Base-by-base conservation (phyloP, 2,329 filamentous ascomycete species). In the Sclerotinia glacialis region DNA sequence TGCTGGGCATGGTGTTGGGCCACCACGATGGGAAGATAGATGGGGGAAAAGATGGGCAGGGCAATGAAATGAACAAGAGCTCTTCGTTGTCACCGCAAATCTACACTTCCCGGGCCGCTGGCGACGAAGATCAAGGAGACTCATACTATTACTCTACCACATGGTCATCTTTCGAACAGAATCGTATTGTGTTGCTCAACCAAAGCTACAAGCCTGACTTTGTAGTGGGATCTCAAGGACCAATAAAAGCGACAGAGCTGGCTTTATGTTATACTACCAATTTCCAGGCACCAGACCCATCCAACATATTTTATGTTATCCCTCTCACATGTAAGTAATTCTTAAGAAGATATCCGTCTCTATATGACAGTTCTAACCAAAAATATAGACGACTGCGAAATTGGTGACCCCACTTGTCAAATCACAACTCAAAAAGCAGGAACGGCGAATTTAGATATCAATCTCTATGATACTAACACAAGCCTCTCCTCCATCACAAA, bases 271-370 rank as follows among this genome's bases (percentile, higher is more conserved):
- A 53, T 21, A 53, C 50, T 12, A 53, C 50, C 28, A 53, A 53
- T 53, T 53, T 21, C 9, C 28, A n/a, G 2, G 28, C 28, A 12
- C 50, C 50, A 34, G 50, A 53, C 28, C 11, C 50, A 21, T 28
- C 50, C 18, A 53, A 53, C 50, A n/a, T 53, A 53, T 53, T 31
- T 34, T 53, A n/a, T 53, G 50, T 53, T 53, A 14, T 53, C 11
- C 50, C 50, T 5, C 50, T 53, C 28, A 53, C 18, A 34, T 53
- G 50, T 53, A 34, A 53, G 50, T 53, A 12, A 12, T 53, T 53
- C 9, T 2, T 11, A 34, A 34, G 18, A 53, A 31, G 21, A 53
- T 14, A 53, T 28, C 18, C 26, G 28, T 34, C 28, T 53, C 50
- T n/a, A 3, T 8, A 31, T 5, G 5, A 18, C 28, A 31, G 28